Conservation (phyloP, 108 stramenopile genomes). For the Cyclotella choctawhatcheeana region DNA sequence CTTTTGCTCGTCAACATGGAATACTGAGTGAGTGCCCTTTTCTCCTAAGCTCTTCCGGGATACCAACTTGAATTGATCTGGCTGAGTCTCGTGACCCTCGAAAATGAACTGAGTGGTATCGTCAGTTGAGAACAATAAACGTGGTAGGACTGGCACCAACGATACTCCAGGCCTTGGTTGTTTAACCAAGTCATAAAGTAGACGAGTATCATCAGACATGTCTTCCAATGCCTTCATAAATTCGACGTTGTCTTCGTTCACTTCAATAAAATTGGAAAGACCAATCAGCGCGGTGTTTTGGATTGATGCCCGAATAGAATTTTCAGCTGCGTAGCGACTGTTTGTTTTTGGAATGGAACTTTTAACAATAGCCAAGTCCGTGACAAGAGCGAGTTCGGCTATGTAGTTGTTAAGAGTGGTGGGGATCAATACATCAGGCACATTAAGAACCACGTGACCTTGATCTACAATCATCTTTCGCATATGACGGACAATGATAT, state of each 20-base stretch:
- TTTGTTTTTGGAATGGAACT: slow-evolving; percentile 14
- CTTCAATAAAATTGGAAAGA: slow-evolving; percentile 7
- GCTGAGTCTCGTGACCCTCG: neutral
- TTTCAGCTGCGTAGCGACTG: slow-evolving; percentile 22
- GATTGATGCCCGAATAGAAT: slow-evolving; percentile 23
- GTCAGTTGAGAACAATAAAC: slow-evolving; percentile 6
- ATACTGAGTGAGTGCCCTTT: no score
- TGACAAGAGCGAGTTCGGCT: slow-evolving; percentile 1
- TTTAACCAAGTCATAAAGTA: neutral
- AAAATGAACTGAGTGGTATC: slow-evolving; percentile 7
- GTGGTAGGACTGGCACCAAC: slow-evolving; percentile 9
- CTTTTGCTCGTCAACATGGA: no score
- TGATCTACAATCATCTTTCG: neutral
- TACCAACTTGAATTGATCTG: neutral
- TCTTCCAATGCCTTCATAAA: neutral
- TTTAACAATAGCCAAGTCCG: neutral
- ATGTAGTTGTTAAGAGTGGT: slow-evolving; percentile 5
- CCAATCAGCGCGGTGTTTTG: neutral
- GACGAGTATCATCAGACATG: neutral
- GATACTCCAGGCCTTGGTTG: neutral
- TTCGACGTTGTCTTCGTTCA: neutral
- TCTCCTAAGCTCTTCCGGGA: no score
- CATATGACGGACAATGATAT: neutral
- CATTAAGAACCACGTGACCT: neutral
- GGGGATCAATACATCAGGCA: neutral